These are phyloP conservation scores for Diaporthe sp. DNA, from an alignment of 2,329 filamentous ascomycete species.

Conservation along the genomic window DNA sequence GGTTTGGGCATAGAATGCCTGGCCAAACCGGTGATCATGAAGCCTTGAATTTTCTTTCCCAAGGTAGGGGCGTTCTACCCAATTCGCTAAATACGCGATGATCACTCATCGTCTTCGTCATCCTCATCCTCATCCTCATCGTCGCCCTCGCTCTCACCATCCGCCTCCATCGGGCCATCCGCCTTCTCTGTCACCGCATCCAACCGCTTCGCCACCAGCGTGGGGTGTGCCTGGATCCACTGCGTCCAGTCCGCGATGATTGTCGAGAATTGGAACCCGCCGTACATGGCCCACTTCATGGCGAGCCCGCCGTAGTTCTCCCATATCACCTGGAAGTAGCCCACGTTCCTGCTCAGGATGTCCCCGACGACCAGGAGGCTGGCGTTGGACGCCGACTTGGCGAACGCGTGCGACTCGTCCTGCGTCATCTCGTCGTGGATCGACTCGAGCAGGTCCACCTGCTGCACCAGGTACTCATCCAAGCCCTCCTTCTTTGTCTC, in stretches of 20 bases:
- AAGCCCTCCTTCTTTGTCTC: slow-evolving; percentile 47
- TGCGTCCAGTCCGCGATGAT: slow-evolving; percentile 81
- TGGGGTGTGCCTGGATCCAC: slow-evolving; percentile 57
- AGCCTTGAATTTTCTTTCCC: background rate
- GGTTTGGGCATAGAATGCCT: background rate
- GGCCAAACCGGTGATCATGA: background rate
- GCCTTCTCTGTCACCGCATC: background rate
- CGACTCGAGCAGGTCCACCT: slow-evolving; percentile 68
- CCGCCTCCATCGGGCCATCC: background rate
- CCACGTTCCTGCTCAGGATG: slow-evolving; percentile 61
- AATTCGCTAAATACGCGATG: background rate
- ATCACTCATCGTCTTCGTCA: slow-evolving; percentile 3
- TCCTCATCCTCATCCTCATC: background rate
- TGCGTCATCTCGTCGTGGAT: slow-evolving; percentile 76
- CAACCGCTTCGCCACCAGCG: slow-evolving; percentile 25
- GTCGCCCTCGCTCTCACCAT: background rate
- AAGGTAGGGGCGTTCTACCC: background rate
- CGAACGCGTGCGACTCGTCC: slow-evolving; percentile 75
- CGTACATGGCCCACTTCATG: slow-evolving; percentile 30
- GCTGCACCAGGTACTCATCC: slow-evolving; percentile 54
- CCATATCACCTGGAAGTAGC: slow-evolving; percentile 43
- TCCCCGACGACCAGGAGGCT: slow-evolving; percentile 75
- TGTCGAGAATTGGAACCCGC: slow-evolving; percentile 47
- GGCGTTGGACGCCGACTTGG: slow-evolving; percentile 78
- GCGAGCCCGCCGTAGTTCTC: slow-evolving; percentile 65